These are phyloP conservation scores for Lasiosphaeriaceae sp. DNA, from an alignment of 495 filamentous ascomycete species.

Conservation along the genomic window DNA sequence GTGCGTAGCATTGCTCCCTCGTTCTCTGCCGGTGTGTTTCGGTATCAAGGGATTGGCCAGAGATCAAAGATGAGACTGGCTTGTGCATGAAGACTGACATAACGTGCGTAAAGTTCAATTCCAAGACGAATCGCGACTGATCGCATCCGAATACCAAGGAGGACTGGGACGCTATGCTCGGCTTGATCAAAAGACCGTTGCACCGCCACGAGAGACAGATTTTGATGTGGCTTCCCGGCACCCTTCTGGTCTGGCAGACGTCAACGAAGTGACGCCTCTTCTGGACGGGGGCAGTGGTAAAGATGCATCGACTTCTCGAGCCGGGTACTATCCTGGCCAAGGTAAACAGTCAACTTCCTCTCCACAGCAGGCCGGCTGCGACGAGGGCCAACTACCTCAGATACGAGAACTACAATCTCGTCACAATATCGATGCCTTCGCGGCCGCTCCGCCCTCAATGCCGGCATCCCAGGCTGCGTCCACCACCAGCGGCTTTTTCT, in stretches of 20 bases:
- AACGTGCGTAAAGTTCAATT: slow-evolving; percentile 52
- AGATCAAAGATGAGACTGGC: too few species aligned
- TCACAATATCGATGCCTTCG: neutral
- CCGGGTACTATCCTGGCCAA: neutral
- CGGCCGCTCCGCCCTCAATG: neutral
- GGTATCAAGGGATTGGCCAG: too few species aligned
- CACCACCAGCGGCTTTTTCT: neutral
- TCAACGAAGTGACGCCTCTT: neutral
- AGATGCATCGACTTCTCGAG: neutral
- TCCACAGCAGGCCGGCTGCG: neutral
- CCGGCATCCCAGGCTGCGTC: slow-evolving; percentile 2
- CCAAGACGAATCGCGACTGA: slow-evolving; percentile 83
- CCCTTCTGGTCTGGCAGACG: neutral
- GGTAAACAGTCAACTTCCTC: neutral
- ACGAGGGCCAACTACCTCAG: slow-evolving; percentile 13
- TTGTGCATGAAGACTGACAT: slow-evolving; percentile 1
- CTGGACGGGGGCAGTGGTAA: neutral
- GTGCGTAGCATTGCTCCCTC: slow-evolving; percentile 34
- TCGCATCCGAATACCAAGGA: slow-evolving; percentile 88
- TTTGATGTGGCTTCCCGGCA: neutral
- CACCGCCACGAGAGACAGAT: slow-evolving; percentile 25
- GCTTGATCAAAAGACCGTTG: slow-evolving; percentile 32
- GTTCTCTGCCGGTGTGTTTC: too few species aligned
- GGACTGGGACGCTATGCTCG: slow-evolving; percentile 71
- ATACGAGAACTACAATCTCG: slow-evolving; percentile 22